These are phyloP conservation scores for Aspergillus bertholletiae DNA, from an alignment of 495 filamentous ascomycete genomes.

Conservation along the genomic window DNA sequence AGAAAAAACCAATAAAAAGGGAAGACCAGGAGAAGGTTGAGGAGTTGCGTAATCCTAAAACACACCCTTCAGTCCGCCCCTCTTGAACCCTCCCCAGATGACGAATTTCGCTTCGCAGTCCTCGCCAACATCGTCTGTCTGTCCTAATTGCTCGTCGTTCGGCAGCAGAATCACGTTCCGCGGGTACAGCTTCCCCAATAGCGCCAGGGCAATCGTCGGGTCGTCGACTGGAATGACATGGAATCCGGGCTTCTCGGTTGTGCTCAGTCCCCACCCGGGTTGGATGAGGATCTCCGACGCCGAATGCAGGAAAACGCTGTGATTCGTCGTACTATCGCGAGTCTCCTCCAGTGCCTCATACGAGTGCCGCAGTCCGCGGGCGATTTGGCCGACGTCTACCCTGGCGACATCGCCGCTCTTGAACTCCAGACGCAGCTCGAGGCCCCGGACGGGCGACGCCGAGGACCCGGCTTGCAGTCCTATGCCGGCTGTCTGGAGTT, in stretches of 20 bases:
- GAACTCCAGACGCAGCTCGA: constrained; percentile 16
- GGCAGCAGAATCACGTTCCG: constrained; percentile 27
- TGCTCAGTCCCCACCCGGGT: constrained; percentile 12
- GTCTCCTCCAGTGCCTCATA: constrained; percentile 9
- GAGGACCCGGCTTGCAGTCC: background rate
- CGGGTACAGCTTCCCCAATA: constrained; percentile 30
- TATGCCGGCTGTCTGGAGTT: background rate
- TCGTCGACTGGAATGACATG: constrained; percentile 22
- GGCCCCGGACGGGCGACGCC: background rate
- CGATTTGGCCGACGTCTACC: constrained; percentile 31
- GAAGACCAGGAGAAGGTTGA: no score
- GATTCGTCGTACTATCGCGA: background rate
- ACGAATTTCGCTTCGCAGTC: constrained; percentile 25
- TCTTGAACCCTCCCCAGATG: constrained; percentile 14
- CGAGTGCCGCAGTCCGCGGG: constrained; percentile 28
- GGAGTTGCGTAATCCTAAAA: background rate
- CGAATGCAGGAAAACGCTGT: constrained; percentile 1
- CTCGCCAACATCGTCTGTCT: constrained; percentile 18
- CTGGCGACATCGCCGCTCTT: constrained; percentile 8
- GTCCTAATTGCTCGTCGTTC: constrained; percentile 4
- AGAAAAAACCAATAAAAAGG: no score
- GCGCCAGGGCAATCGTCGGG: constrained; percentile 18
- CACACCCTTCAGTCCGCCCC: background rate
- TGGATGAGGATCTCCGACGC: constrained; percentile 10
- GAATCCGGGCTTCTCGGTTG: constrained; percentile 12